phyloP scores from a whole-genome alignment of 306 rosid species.

The Fagus crenata region DNA sequence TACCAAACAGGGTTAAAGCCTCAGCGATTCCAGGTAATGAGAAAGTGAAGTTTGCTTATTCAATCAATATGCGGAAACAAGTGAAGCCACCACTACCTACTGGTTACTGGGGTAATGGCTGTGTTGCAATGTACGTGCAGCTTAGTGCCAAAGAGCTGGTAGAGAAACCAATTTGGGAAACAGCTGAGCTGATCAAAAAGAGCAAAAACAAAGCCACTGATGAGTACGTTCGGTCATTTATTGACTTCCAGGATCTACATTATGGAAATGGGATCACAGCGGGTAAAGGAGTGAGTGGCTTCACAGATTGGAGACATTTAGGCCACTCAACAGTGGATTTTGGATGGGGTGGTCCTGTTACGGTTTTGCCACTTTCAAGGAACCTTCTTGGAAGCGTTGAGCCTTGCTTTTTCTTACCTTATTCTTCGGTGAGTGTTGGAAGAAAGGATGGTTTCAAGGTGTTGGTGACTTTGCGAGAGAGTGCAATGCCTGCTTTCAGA shows the following conservation, averaged over 20 bases:
- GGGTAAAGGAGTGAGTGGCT: constrained; percentile 72
- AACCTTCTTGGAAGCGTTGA: constrained; percentile 75
- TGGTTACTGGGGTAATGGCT: constrained; percentile 91
- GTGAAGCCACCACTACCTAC: constrained; percentile 55
- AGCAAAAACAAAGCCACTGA: constrained; percentile 65
- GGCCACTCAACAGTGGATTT: constrained; percentile 84
- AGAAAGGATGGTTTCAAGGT: constrained; percentile 66
- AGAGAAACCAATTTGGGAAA: constrained; percentile 64
- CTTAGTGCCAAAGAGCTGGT: constrained; percentile 49
- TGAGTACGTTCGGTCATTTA: constrained; percentile 68
- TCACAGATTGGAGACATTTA: constrained; percentile 92
- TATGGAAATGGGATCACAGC: constrained; percentile 61
- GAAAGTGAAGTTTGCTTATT: constrained; percentile 68
- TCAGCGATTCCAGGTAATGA: constrained; percentile 41
- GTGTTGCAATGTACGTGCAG: constrained; percentile 71
- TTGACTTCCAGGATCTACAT: constrained; percentile 69
- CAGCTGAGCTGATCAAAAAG: constrained; percentile 65
- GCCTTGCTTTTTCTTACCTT: constrained; percentile 82
- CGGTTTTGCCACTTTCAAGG: constrained; percentile 69
- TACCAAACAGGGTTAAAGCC: constrained; percentile 52
- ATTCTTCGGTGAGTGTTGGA: constrained; percentile 37
- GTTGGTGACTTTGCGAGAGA: constrained; percentile 47
- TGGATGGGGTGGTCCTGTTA: constrained; percentile 95
- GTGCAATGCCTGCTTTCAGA: constrained; percentile 58
- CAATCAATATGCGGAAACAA: constrained; percentile 55